Evolutionary conservation across 1,284 basidiomycete genomes (phyloP), one percentile per base, ranked within the genome.

Genomic region (Pseudozyma sp.): DNA sequence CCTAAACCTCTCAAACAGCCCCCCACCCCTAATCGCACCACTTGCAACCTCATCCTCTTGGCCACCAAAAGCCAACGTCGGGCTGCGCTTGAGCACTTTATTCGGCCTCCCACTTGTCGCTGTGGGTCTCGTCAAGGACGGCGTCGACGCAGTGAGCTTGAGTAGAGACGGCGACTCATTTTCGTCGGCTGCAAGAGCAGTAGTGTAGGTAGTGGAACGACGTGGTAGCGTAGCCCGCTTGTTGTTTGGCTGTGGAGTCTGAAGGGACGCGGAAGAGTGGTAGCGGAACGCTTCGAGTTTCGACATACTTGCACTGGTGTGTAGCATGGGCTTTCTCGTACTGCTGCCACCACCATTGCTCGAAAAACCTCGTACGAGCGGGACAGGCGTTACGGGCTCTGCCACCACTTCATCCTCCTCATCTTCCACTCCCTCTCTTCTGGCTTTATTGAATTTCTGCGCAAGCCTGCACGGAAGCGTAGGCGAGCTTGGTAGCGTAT

Each of bases 211-310:
- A 8, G 39, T 12, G 16, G 12, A 3, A 40, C 39, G 11, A 40
- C 39, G 39, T n/a, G 39, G 25, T 31, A 31, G 25, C 25, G 43
- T 18, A 44, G n/a, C 43, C 5, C 43, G n/a, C 14, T 3, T 18
- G 16, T 44, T 16, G 43, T 18, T 44, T 16, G 9, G 43, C 19
- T 44, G 43, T 3, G 16, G 43, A 44, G 9, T 16, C 14, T 44
- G 14, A 14, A 18, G n/a, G 14, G 12, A 44, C 7, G 43, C 7
- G 18, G n/a, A 14, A 44, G 43, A 18, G 18, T 9, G 14, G 19
- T 67, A 72, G 7, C 70, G 49, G 18, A 75, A 75, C 34, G 72
- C 72, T 25, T 75, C 72, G 12, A 75, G 51, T 59, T 66, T 70
- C 25, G 67, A 61, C 61, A 65, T 59, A 53, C 71, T 74, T 8